A percentile compares a stretch with the other conserved stretches of the same genome.
Conservation (phyloP, 495 filamentous ascomycete species). For the Daldinia concentrica region DNA sequence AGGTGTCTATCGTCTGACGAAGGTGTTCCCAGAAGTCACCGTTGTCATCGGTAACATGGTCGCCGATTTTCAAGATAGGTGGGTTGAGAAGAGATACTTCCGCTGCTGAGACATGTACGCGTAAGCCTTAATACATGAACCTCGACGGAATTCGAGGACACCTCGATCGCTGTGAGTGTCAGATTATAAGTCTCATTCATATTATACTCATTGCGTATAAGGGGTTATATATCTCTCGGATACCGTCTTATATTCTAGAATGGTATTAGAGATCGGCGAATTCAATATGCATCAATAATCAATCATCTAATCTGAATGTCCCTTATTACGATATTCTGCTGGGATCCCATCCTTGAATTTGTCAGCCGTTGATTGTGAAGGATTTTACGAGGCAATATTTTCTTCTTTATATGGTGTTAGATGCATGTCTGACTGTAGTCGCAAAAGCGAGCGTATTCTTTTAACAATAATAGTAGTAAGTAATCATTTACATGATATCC, state of each 20-base stretch:
- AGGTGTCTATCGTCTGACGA: constrained; percentile 81
- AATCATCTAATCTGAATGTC: not conserved
- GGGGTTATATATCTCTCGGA: not conserved
- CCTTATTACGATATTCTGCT: not conserved
- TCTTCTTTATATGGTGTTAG: not conserved
- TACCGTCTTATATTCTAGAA: constrained; percentile 9
- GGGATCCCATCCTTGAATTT: not conserved
- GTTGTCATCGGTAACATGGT: constrained; percentile 85
- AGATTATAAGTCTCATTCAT: constrained; percentile 9
- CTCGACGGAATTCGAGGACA: not conserved
- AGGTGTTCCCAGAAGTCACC: constrained; percentile 84
- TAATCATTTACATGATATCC: not conserved
- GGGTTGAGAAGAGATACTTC: constrained; percentile 85
- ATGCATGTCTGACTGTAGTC: not conserved
- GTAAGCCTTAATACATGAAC: constrained; percentile 20
- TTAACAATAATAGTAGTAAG: not conserved
- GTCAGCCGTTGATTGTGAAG: not conserved
- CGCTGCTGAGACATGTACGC: constrained; percentile 66
- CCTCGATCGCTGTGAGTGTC: not conserved
- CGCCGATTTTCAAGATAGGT: constrained; percentile 77
- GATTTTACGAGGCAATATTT: not conserved
- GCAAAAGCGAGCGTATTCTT: not conserved
- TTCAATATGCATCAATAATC: constrained; percentile 10
- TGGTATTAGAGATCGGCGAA: constrained; percentile 4
- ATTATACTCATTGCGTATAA: constrained; percentile 11